Conservation (phyloP, 129 eudicot genomes). For the Tanacetum coccineum region DNA sequence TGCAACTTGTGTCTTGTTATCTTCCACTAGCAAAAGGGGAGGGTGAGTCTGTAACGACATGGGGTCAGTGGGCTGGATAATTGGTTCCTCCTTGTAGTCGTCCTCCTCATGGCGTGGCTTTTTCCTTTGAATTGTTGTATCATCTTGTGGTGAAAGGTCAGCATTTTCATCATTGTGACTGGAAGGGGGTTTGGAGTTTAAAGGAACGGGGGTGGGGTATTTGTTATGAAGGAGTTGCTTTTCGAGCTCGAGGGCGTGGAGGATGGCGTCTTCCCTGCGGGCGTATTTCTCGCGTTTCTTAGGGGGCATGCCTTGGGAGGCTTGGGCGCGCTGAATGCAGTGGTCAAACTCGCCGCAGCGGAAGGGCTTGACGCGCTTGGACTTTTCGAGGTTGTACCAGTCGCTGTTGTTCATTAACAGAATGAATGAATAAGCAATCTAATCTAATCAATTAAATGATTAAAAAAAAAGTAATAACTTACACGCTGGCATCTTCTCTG, state of each 20-base stretch:
- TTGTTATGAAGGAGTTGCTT: slow-evolving; percentile 63
- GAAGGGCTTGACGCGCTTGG: slow-evolving; percentile 67
- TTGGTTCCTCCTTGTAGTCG: slow-evolving; percentile 34
- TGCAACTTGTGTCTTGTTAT: slow-evolving; percentile 24
- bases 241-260: slow-evolving; percentile 75
- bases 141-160: not conserved
- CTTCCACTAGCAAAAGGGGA: too few species aligned
- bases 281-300: slow-evolving; percentile 66
- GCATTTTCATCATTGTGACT: slow-evolving; percentile 20
- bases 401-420: slow-evolving; percentile 37
- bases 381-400: slow-evolving; percentile 83
- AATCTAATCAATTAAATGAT: not conserved
- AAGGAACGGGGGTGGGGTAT: slow-evolving; percentile 25
- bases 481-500: slow-evolving; percentile 99
- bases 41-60: slow-evolving; percentile 42
- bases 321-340: slow-evolving; percentile 62
- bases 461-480: slow-evolving; percentile 26
- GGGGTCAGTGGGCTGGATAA: slow-evolving; percentile 40
- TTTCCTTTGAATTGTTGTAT: slow-evolving; percentile 46
- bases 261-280: slow-evolving; percentile 69
- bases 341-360: slow-evolving; percentile 81
- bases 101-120: slow-evolving; percentile 30
- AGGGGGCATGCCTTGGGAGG: slow-evolving; percentile 61
- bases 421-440: not conserved
- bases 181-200: not conserved